Evolutionary conservation across 306 rosid genomes (phyloP), one percentile per base, ranked within the genome.

Genomic region (Parietaria judaica): DNA sequence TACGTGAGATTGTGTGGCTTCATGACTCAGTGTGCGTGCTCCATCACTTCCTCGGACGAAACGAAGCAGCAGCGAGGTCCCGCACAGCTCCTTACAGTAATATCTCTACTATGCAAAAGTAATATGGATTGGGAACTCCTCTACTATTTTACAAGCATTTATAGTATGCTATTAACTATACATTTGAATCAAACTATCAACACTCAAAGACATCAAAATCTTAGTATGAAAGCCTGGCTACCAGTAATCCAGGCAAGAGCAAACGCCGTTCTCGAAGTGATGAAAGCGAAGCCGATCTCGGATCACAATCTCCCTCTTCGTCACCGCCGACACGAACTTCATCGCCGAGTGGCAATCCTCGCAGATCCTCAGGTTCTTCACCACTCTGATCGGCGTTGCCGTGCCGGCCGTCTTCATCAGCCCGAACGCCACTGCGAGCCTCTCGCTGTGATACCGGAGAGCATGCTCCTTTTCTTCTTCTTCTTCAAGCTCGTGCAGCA

Each of bases 381-480:
- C 86, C 62, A 91, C 65, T 80, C 86, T 81, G 16, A 91, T 78
- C 60, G 78, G 10, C 14, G 4, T 46, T 58, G 58, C 56, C 8
- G 86, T 89, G 45, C 61, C 70, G 59, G 65, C 72, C 34, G 92
- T 80, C 69, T 76, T 83, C 87, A 91, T 60, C 51, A 85, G 65
- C 58, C 97, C 96, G 62, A 78, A 91, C n/a, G 92, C 87, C 7
- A 91, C 79, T 1, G 95, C 96, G 58, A 91, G 95, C 84, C 85
- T 91, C 89, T 91, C 97, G 60, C 96, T 87, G 6, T 91, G 97
- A 67, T 87, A 80, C 63, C 96, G 83, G 11, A 91, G 91, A n/a
- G 96, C 91, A 76, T 81, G 78, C 50, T 87, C 97, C 79, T 77
- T 87, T 80, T 90, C 97, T 80, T 90, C 97, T 59, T 91, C 96